phyloP scores from a whole-genome alignment of 495 filamentous ascomycete species.

The Pseudomonodictys pantanalensis region DNA sequence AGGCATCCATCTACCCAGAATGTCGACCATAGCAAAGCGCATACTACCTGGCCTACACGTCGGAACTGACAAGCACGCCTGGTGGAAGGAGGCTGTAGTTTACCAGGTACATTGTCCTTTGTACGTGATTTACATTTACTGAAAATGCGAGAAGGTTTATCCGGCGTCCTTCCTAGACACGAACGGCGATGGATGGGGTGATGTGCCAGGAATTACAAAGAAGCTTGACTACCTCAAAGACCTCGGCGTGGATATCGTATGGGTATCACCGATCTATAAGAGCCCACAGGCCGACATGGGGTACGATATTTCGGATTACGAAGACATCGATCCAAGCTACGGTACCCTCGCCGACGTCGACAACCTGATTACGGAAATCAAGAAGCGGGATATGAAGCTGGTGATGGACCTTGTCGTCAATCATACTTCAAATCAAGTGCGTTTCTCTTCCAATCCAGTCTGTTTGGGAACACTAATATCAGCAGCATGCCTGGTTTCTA shows the following conservation, averaged over 20 bases:
- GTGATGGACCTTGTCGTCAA: conserved; percentile 61
- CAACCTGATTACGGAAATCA: conserved; percentile 48
- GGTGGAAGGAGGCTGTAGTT: conserved; percentile 46
- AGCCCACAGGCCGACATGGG: conserved; percentile 46
- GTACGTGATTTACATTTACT: background rate
- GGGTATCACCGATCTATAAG: conserved; percentile 44
- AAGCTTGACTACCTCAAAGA: conserved; percentile 44
- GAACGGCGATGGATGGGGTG: conserved; percentile 43
- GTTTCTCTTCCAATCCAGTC: background rate
- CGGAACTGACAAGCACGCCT: conserved; percentile 32
- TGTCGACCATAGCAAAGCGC: background rate
- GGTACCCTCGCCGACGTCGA: conserved; percentile 57
- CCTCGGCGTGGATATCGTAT: conserved; percentile 43
- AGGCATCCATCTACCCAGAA: conserved; percentile 3
- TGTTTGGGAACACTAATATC: background rate
- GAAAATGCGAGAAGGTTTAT: conserved; percentile 33
- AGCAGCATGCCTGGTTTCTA: conserved; percentile 56
- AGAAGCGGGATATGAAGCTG: conserved; percentile 52
- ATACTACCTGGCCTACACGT: conserved; percentile 12
- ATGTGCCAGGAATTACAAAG: conserved; percentile 41
- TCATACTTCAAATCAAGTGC: conserved; percentile 52
- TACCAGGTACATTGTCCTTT: conserved; percentile 36
- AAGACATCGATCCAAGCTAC: conserved; percentile 47
- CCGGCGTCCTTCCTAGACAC: conserved; percentile 43
- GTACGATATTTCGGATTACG: conserved; percentile 41